Conservation (phyloP, 2,329 filamentous ascomycete species). For the Trichoderma gracile region DNA sequence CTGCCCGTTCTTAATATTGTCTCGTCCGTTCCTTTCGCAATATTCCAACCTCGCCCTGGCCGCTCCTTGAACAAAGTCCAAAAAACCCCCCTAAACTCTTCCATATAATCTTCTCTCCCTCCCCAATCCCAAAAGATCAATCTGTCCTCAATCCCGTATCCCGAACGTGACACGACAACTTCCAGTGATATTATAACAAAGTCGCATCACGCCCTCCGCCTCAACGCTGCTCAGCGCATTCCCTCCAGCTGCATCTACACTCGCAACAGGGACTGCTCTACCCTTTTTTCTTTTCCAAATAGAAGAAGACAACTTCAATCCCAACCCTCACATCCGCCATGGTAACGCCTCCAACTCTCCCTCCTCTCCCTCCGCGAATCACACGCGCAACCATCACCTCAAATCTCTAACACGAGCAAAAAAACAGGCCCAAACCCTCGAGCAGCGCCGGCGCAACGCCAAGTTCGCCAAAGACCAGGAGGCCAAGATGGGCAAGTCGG, state of each 20-base stretch:
- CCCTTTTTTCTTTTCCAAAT: background rate
- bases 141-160: slow-evolving; percentile 30
- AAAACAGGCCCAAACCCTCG: slow-evolving; percentile 75
- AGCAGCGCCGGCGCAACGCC: slow-evolving; percentile 78
- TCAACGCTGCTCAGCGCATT: background rate
- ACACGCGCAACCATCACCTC: background rate
- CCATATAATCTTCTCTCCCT: background rate
- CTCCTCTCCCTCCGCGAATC: too few species aligned
- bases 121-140: slow-evolving; percentile 26
- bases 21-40: slow-evolving; percentile 1
- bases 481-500: slow-evolving; percentile 73
- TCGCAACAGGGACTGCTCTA: background rate
- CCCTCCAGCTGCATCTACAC: background rate
- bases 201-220: background rate
- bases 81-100: background rate
- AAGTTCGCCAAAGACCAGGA: slow-evolving; percentile 75
- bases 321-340: background rate
- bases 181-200: slow-evolving; percentile 12
- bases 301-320: background rate
- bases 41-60: background rate
- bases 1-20: background rate
- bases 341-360: background rate
- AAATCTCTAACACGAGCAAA: background rate
- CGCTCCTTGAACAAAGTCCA: slow-evolving; percentile 3
- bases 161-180: slow-evolving; percentile 12